phyloP scores from a whole-genome alignment of 108 stramenopile species.

The Epipyxis sp. region DNA sequence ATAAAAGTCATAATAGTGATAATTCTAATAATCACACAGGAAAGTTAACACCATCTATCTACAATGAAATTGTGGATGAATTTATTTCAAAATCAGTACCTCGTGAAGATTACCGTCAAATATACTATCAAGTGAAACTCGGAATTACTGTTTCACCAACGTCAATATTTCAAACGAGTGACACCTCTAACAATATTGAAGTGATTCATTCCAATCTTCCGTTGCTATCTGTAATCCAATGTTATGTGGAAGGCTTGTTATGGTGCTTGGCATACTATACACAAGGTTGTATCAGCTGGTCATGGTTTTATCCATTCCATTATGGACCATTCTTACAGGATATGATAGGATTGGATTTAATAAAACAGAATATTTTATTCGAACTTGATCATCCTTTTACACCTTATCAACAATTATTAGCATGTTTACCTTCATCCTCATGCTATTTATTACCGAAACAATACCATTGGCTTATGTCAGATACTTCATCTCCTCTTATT shows the following conservation, averaged over 20 bases:
- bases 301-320: conserved; percentile 23
- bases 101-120: not conserved
- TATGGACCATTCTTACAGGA: conserved; percentile 7
- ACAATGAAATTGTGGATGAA: not conserved
- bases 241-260: conserved; percentile 7
- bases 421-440: conserved; percentile 42
- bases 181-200: not conserved
- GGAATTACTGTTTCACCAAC: not conserved
- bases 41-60: not conserved
- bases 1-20: too few relatives aligned
- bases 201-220: not conserved
- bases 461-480: conserved; percentile 41
- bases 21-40: not conserved
- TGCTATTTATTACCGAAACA: conserved; percentile 35
- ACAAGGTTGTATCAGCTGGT: conserved; percentile 19
- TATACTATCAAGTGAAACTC: not conserved
- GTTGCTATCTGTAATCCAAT: not conserved
- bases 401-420: conserved; percentile 50
- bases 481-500: conserved; percentile 36
- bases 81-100: not conserved
- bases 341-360: conserved; percentile 14
- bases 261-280: conserved; percentile 24
- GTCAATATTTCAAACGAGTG: not conserved
- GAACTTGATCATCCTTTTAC: conserved; percentile 41
- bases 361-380: not conserved